These are phyloP conservation scores for Hypomontagnella monticulosa DNA, from an alignment of 495 filamentous ascomycete genomes.

Conservation along the genomic window DNA sequence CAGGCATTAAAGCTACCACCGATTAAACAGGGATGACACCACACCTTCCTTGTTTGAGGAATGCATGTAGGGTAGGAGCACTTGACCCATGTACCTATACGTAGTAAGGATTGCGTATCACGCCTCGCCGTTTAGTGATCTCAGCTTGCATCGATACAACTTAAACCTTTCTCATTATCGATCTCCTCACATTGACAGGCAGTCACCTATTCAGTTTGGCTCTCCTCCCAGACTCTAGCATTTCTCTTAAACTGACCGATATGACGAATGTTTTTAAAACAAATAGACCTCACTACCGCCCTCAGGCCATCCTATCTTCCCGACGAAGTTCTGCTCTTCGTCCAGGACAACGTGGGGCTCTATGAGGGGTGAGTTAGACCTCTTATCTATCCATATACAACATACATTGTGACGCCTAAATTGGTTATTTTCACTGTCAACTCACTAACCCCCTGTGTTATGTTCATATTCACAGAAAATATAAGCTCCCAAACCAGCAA, in stretches of 20 bases:
- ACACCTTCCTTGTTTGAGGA: too few species aligned
- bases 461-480: constrained; percentile 69
- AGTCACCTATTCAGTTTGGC: background rate
- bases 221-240: background rate
- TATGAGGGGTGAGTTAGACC: constrained; percentile 85
- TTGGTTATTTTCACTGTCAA: constrained; percentile 8
- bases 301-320: constrained; percentile 88
- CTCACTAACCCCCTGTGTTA: constrained; percentile 30
- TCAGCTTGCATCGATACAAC: constrained; percentile 13
- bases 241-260: constrained; percentile 33
- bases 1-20: too few species aligned
- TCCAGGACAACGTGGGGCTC: constrained; percentile 95
- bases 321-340: constrained; percentile 91
- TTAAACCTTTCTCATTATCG: background rate
- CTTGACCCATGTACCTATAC: too few species aligned
- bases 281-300: constrained; percentile 92
- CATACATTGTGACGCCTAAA: constrained; percentile 7
- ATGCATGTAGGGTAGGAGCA: background rate
- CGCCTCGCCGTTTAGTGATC: background rate
- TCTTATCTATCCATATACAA: constrained; percentile 2
- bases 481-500: constrained; percentile 92
- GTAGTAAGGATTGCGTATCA: background rate
- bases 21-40: too few species aligned
- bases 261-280: constrained; percentile 95
- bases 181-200: background rate